Evolutionary conservation across 1,284 basidiomycete species (phyloP).

Genomic region (Cryptococcus wingfieldii): DNA sequence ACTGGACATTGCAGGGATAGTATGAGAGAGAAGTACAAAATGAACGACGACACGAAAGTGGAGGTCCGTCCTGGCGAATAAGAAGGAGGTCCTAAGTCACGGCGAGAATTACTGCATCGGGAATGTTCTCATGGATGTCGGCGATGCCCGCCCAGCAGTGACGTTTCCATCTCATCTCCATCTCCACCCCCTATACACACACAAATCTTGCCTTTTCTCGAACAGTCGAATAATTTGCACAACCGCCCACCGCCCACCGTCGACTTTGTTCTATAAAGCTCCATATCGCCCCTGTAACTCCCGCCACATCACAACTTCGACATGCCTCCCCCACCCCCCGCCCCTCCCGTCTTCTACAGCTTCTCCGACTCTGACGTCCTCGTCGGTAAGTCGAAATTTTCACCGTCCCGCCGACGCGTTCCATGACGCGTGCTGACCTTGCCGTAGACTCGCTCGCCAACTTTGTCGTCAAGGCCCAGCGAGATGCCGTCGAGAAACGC

Average conservation of each 20-base stretch:
- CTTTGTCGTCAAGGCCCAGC: constrained; percentile 87
- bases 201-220: neutral
- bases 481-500: constrained; percentile 84
- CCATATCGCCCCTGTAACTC: neutral
- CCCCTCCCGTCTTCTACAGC: constrained; percentile 67
- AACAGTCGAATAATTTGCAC: neutral
- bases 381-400: constrained; percentile 42
- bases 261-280: constrained; percentile 1
- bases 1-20: neutral
- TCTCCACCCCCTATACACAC: too few species aligned
- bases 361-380: constrained; percentile 63
- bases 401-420: neutral
- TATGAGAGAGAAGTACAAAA: neutral
- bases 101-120: too few species aligned
- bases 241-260: neutral
- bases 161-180: too few species aligned
- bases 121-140: too few species aligned
- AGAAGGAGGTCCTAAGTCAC: too few species aligned
- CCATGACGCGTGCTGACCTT: neutral
- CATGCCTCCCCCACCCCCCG: constrained; percentile 51
- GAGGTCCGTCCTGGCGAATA: too few species aligned
- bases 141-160: too few species aligned
- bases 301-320: constrained; percentile 1
- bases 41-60: neutral
- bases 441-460: constrained; percentile 61